Evolutionary conservation across 2,329 filamentous ascomycete species (phyloP).

Genomic region (Neurospora sp.): DNA sequence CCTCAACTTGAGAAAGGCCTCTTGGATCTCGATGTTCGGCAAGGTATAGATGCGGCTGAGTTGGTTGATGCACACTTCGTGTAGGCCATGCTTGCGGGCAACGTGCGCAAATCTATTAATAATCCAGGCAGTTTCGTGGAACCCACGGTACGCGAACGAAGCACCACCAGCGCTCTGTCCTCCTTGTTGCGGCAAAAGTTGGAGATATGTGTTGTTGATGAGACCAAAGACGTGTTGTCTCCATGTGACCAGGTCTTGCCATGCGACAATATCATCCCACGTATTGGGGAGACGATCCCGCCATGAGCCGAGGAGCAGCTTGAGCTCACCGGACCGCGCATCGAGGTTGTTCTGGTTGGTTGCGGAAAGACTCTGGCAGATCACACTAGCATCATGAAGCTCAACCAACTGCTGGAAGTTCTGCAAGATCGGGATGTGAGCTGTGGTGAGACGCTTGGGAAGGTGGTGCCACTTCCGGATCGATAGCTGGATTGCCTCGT

Average conservation of each 20-base stretch:
- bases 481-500: conserved; percentile 93
- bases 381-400: conserved; percentile 92
- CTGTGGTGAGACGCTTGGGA: conserved; percentile 86
- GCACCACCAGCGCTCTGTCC: conserved; percentile 77
- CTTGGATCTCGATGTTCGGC: conserved; percentile 98
- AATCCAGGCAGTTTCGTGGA: conserved; percentile 99
- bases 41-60: conserved; percentile 96
- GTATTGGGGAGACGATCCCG: conserved; percentile 91
- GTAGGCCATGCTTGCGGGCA: conserved; percentile 89
- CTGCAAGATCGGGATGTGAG: conserved; percentile 88
- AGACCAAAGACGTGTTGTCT: conserved; percentile 97
- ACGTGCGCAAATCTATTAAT: conserved; percentile 99
- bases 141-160: conserved; percentile 92
- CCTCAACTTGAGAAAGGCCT: conserved; percentile 95
- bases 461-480: conserved; percentile 99
- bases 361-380: conserved; percentile 79
- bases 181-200: conserved; percentile 68
- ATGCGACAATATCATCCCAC: conserved; percentile 98
- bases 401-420: conserved; percentile 98
- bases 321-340: conserved; percentile 89
- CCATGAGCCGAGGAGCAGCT: conserved; percentile 89
- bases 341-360: conserved; percentile 84
- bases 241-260: conserved; percentile 99
- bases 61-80: conserved; percentile 95
- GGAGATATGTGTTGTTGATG: conserved; percentile 89